Evolutionary conservation across 768 basidiomycete genomes (phyloP), one percentile per base, ranked within the genome.

Genomic region (Hericium coralloides): DNA sequence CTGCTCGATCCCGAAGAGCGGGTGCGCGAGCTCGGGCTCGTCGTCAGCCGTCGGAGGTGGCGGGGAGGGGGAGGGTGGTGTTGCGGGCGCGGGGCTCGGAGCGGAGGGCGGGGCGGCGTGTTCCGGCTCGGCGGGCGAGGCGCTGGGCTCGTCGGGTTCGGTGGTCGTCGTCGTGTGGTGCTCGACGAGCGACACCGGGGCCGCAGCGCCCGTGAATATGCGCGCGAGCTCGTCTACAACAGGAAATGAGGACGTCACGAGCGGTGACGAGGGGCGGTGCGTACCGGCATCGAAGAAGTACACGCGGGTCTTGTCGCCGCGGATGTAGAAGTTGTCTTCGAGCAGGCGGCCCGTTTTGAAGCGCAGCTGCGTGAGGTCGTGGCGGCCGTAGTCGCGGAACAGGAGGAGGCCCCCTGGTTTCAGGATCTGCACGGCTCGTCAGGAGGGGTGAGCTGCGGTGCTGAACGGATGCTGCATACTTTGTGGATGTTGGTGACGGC

Each of bases 251-350:
- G 4, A 14, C 5, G n/a, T n/a, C n/a, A n/a, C n/a, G n/a, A n/a
- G n/a, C n/a, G n/a, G n/a, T n/a, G n/a, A n/a, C n/a, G 23, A 20
- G 15, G 23, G 14, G 20, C 6, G 3, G 1, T 14, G 43, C 56
- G 48, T 38, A 91, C 94, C 90, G 12, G 90, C 69, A 59, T 91
- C 88, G 62, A 99, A 99, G 69, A 98, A 99, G 70, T 98, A 98
- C 0, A 99, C 97, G 39, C 97, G 78, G 0, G 97, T 98, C 65
- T 92, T 95, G 73, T 99, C 97, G 0, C 97, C 97, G 38, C 97
- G 82, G 53, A 97, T 88, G 66, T 99, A 99, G 62, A 99, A 86
- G 67, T 97, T 95, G 49, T 95, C 92, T 45, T 92, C 89, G 12
- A 98, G 80, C 55, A 98, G 79, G 12, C 97, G 79, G 1, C 87